Conservation (phyloP, 2,329 filamentous ascomycete genomes). For the Pseudohalonectria lignicola region DNA sequence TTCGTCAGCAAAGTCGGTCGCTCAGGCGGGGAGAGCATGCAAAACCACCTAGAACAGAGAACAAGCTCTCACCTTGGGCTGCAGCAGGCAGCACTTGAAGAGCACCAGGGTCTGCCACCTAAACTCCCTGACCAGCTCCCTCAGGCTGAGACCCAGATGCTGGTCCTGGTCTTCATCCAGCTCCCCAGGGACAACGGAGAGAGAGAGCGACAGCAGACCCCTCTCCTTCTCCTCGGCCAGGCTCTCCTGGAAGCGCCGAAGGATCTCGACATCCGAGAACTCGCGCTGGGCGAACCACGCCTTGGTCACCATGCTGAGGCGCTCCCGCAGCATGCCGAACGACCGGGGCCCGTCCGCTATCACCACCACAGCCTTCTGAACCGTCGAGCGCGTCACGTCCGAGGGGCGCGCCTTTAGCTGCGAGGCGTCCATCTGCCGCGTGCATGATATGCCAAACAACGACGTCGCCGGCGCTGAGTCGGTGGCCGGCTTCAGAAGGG, state of each 20-base stretch:
- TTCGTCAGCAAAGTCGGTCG: neutral
- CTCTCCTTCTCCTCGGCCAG: constrained; percentile 56
- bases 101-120: constrained; percentile 89
- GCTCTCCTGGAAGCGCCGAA: constrained; percentile 84
- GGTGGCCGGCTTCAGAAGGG: constrained; percentile 57
- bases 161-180: constrained; percentile 59
- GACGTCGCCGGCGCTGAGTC: constrained; percentile 62
- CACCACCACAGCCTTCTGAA: constrained; percentile 95
- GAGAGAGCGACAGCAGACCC: constrained; percentile 30
- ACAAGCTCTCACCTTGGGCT: constrained; percentile 65
- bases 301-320: constrained; percentile 79
- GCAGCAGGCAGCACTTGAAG: constrained; percentile 85
- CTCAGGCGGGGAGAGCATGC: neutral
- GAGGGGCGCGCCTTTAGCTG: constrained; percentile 66
- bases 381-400: constrained; percentile 92
- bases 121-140: constrained; percentile 89
- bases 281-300: constrained; percentile 95
- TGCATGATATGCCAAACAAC: constrained; percentile 93
- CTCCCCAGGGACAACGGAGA: no score
- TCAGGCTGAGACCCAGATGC: constrained; percentile 77
- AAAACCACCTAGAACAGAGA: neutral
- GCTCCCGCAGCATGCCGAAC: constrained; percentile 84
- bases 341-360: constrained; percentile 83
- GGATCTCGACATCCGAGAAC: constrained; percentile 83
- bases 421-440: constrained; percentile 75